Conservation (phyloP, 192 early-diverging fungal genomes). For the Podila minutissima region DNA sequence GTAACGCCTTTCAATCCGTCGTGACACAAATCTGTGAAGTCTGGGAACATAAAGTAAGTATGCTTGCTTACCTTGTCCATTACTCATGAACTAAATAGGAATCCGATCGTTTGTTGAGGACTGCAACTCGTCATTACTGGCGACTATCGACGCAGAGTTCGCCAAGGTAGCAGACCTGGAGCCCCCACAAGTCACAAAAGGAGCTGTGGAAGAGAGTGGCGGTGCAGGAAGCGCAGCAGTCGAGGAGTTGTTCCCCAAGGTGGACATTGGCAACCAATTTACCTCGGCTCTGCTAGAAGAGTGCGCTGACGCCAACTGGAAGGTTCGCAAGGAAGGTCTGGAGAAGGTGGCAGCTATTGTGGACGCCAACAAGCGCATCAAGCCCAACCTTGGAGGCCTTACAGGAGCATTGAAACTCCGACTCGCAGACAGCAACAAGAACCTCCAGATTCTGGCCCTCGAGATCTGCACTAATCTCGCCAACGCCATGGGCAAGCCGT, state of each 20-base stretch:
- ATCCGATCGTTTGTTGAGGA: slow-evolving; percentile 89
- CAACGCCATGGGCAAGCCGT: slow-evolving; percentile 86
- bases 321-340: slow-evolving; percentile 89
- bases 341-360: slow-evolving; percentile 84
- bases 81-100: slow-evolving; percentile 50
- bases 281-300: slow-evolving; percentile 70
- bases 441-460: slow-evolving; percentile 80
- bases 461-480: slow-evolving; percentile 85
- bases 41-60: no score
- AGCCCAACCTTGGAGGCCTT: slow-evolving; percentile 85
- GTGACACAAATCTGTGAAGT: neutral
- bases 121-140: slow-evolving; percentile 82
- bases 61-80: no score
- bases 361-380: slow-evolving; percentile 84
- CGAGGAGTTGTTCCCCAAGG: slow-evolving; percentile 89
- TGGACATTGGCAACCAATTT: slow-evolving; percentile 79
- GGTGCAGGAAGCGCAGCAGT: slow-evolving; percentile 63
- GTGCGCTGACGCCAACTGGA: slow-evolving; percentile 90
- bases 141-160: slow-evolving; percentile 93
- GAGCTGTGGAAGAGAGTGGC: slow-evolving; percentile 36
- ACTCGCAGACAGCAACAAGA: slow-evolving; percentile 92
- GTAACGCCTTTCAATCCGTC: slow-evolving; percentile 45
- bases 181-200: slow-evolving; percentile 72
- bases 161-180: slow-evolving; percentile 81
- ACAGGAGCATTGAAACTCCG: slow-evolving; percentile 82